A percentile compares a stretch with the other conserved stretches of the same genome.
These are phyloP conservation scores for Alternaria sp. DNA, from an alignment of 2,329 filamentous ascomycete genomes.

Conservation along the genomic window DNA sequence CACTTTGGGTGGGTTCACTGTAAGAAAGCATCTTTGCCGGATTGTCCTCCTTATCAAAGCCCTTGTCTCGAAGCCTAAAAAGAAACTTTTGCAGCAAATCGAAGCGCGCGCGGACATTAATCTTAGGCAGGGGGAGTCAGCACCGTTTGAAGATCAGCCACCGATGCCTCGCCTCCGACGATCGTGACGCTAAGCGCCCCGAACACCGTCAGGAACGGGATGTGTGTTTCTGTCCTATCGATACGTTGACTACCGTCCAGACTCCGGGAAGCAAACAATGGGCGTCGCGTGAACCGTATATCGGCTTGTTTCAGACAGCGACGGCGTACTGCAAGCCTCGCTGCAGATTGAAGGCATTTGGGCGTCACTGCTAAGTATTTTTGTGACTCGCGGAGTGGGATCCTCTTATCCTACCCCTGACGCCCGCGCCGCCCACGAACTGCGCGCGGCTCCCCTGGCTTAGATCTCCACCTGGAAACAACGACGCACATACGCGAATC, in stretches of 20 bases:
- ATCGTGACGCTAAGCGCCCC: constrained; percentile 31
- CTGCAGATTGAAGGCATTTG: not conserved
- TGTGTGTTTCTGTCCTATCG: constrained; percentile 25
- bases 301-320: constrained; percentile 14
- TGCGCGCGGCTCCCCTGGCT: constrained; percentile 34
- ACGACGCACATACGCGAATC: constrained; percentile 23
- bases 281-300: constrained; percentile 4
- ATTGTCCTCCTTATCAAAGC: constrained; percentile 1
- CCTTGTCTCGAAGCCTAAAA: constrained; percentile 2
- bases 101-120: constrained; percentile 21
- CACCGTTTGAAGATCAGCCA: constrained; percentile 48
- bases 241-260: constrained; percentile 16
- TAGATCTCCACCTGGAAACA: constrained; percentile 25
- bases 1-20: constrained; percentile 1
- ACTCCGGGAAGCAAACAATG: constrained; percentile 18
- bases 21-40: constrained; percentile 3
- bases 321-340: not conserved
- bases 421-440: constrained; percentile 18
- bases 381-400: constrained; percentile 6
- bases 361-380: constrained; percentile 9
- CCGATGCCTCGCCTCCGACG: constrained; percentile 34
- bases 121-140: constrained; percentile 39
- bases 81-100: constrained; percentile 12
- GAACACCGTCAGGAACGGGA: constrained; percentile 27
- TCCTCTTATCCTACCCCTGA: constrained; percentile 31